Conservation (phyloP, 176 grass and related monocot species). For the Aechmea fasciata region DNA sequence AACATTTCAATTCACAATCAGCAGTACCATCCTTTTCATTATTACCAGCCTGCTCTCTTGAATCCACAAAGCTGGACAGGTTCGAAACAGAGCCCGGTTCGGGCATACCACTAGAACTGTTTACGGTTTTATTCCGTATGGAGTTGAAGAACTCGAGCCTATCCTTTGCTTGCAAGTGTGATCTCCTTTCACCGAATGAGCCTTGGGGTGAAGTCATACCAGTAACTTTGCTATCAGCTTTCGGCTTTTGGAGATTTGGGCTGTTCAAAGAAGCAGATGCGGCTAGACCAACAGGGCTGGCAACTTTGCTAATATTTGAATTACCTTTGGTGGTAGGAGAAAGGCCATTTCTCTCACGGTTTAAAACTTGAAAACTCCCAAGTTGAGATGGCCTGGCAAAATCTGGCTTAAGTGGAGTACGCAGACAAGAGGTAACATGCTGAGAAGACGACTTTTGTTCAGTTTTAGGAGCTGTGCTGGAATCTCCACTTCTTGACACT, state of each 20-base stretch:
- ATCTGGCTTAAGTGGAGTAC: constrained; percentile 43
- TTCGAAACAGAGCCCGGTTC: constrained; percentile 30
- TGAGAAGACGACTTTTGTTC: constrained; percentile 32
- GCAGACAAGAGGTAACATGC: constrained; percentile 27
- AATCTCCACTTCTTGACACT: constrained; percentile 43
- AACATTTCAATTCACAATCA: constrained; percentile 24
- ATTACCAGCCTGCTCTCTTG: constrained; percentile 31
- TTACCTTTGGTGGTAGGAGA: constrained; percentile 39
- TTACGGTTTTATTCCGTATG: constrained; percentile 46
- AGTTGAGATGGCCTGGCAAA: constrained; percentile 38
- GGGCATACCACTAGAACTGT: constrained; percentile 28
- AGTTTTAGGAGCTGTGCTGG: constrained; percentile 36
- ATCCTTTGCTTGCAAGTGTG: constrained; percentile 38
- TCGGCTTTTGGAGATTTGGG: constrained; percentile 34
- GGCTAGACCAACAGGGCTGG: constrained; percentile 30
- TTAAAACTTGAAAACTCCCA: constrained; percentile 60
- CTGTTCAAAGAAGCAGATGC: constrained; percentile 43
- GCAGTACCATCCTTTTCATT: constrained; percentile 20
- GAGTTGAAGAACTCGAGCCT: constrained; percentile 56
- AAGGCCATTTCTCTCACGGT: constrained; percentile 45
- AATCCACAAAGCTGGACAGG: constrained; percentile 29
- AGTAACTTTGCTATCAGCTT: constrained; percentile 22
- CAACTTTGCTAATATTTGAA: constrained; percentile 22
- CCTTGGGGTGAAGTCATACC: constrained; percentile 15
- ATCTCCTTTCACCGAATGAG: constrained; percentile 48